Percentiles rank a stretch among this genome's conserved stretches.
Evolutionary conservation across 345 rosid species (phyloP).

Genomic region (Nephelium lappaceum): DNA sequence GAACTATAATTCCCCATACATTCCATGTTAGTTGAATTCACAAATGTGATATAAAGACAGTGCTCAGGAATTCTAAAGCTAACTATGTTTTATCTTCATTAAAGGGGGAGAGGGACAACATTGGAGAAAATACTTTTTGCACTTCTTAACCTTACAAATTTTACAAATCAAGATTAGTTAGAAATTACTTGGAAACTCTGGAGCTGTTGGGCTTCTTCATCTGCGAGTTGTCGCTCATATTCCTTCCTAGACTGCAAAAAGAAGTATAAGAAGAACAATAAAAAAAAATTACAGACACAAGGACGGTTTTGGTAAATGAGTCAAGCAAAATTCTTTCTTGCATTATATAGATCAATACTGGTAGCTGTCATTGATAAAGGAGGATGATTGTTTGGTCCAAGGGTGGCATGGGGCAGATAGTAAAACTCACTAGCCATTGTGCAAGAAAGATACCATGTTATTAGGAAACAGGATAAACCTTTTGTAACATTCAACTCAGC

Average conservation of each 20-base stretch:
- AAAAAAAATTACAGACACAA: background rate
- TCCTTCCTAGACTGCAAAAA: slow-evolving; percentile 67
- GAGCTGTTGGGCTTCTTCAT: slow-evolving; percentile 74
- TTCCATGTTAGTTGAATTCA: background rate
- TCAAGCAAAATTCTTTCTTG: background rate
- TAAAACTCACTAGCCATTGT: background rate
- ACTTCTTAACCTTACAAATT: background rate
- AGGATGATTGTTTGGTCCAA: background rate
- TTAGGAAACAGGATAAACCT: background rate
- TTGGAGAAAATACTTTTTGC: background rate
- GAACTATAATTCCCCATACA: background rate
- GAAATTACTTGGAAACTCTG: slow-evolving; percentile 75
- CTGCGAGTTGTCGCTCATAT: slow-evolving; percentile 69
- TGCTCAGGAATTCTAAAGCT: background rate
- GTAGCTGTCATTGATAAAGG: background rate
- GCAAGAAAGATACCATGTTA: background rate
- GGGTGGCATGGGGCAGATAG: background rate
- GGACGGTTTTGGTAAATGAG: background rate
- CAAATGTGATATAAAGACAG: background rate
- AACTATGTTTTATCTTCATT: background rate
- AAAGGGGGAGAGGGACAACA: background rate
- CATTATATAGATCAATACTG: background rate
- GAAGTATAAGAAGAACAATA: background rate
- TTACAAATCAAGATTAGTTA: background rate
- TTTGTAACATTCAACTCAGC: background rate